Evolutionary conservation across 1,284 basidiomycete species (phyloP).

Genomic region (Trametes sp.): DNA sequence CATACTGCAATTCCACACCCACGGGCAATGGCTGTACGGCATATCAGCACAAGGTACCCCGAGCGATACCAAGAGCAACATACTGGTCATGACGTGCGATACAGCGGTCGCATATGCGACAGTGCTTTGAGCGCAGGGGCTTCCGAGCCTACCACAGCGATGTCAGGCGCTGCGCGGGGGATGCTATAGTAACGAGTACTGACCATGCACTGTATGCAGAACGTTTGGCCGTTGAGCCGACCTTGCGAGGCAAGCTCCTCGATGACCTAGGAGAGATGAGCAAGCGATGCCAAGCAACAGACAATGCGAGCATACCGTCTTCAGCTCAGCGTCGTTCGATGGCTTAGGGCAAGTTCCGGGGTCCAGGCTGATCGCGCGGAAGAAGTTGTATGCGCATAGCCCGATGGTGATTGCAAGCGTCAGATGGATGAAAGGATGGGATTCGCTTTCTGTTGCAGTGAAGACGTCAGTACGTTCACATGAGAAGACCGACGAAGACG

Average conservation of each 20-base stretch:
- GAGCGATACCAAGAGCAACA: slow-evolving; percentile 41
- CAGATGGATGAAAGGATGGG: slow-evolving; percentile 79
- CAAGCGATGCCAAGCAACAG: neutral
- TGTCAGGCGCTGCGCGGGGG: too few relatives aligned
- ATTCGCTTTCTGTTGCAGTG: slow-evolving; percentile 64
- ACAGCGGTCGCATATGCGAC: slow-evolving; percentile 91
- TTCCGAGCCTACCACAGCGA: slow-evolving; percentile 70
- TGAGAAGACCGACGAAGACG: slow-evolving; percentile 36
- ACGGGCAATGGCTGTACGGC: slow-evolving; percentile 87
- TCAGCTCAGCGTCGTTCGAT: slow-evolving; percentile 81
- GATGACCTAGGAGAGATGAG: slow-evolving; percentile 64
- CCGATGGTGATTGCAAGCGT: slow-evolving; percentile 76
- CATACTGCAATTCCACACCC: slow-evolving; percentile 99
- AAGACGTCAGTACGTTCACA: neutral
- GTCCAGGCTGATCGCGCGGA: slow-evolving; percentile 87
- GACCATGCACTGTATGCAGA: slow-evolving; percentile 95
- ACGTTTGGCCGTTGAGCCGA: slow-evolving; percentile 92
- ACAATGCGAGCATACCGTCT: slow-evolving; percentile 63
- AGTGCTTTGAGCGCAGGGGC: slow-evolving; percentile 95
- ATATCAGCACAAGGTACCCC: neutral
- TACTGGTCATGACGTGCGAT: slow-evolving; percentile 92
- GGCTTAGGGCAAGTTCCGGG: slow-evolving; percentile 90
- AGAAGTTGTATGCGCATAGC: slow-evolving; percentile 89
- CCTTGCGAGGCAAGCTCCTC: slow-evolving; percentile 91
- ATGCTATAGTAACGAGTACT: slow-evolving; percentile 23